A percentile compares a stretch with the other conserved stretches of the same genome.
Evolutionary conservation across 208 protist species (phyloP).

Genomic region (Phytomonas francai): DNA sequence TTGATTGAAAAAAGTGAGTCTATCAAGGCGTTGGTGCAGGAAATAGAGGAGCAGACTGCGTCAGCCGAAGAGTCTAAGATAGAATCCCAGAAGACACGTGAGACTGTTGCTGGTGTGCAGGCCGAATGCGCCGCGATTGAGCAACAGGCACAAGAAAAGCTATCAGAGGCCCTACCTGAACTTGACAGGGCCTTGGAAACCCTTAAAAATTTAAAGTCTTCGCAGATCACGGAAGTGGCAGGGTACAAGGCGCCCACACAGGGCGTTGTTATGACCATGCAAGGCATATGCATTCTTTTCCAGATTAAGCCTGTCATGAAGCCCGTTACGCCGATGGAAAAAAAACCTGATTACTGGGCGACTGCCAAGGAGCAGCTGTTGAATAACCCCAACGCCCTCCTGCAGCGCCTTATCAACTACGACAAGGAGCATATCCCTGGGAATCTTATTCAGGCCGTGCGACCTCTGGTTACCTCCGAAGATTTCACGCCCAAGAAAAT

Average conservation of each 20-base stretch:
- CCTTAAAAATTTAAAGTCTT: conserved; percentile 95
- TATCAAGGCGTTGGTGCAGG: conserved; percentile 91
- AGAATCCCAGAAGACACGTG: conserved; percentile 89
- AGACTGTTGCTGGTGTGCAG: conserved; percentile 89
- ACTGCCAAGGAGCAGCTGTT: conserved; percentile 90
- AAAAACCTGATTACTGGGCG: conserved; percentile 96
- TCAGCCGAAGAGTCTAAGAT: conserved; percentile 90
- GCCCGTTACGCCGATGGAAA: conserved; percentile 91
- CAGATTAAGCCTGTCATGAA: conserved; percentile 95
- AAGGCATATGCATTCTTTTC: conserved; percentile 97
- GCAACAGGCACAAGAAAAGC: conserved; percentile 91
- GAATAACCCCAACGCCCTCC: conserved; percentile 84
- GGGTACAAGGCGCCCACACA: conserved; percentile 93
- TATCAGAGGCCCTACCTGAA: conserved; percentile 95
- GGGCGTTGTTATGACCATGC: conserved; percentile 96
- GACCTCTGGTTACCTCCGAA: conserved; percentile 87
- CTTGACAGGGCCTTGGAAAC: conserved; percentile 93
- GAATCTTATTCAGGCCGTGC: conserved; percentile 91
- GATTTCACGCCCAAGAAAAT: conserved; percentile 95
- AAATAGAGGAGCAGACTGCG: conserved; percentile 91
- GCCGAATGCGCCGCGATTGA: conserved; percentile 91
- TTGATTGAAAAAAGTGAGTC: conserved; percentile 91
- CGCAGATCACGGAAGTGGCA: conserved; percentile 95
- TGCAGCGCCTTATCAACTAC: conserved; percentile 92
- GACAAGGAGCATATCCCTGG: conserved; percentile 96